Conservation (phyloP, 2,329 filamentous ascomycete genomes). For the Scedosporium boydii region DNA sequence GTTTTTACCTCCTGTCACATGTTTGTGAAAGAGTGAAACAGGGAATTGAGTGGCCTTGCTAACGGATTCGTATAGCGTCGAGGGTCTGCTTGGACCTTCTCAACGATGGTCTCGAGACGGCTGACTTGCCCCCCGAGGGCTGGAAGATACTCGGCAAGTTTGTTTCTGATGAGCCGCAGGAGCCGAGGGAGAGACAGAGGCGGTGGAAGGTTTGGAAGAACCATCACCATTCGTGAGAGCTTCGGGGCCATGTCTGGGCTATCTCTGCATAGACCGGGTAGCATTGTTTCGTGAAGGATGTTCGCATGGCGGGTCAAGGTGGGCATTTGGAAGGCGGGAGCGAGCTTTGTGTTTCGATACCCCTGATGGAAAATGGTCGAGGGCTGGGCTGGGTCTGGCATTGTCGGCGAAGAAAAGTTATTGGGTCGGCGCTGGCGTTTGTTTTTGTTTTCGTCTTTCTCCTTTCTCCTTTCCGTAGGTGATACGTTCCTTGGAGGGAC, state of each 20-base stretch:
- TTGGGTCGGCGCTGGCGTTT: not conserved
- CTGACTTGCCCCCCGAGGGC: not conserved
- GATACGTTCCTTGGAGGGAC: not conserved
- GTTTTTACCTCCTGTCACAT: slow-evolving; percentile 13
- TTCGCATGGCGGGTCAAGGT: too few species aligned
- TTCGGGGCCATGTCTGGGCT: too few species aligned
- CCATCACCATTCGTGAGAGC: not conserved
- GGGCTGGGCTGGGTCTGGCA: not conserved
- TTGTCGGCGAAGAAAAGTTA: not conserved
- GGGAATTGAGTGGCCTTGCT: not conserved
- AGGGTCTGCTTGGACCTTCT: slow-evolving; percentile 3
- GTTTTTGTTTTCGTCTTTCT: not conserved
- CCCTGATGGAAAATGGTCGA: not conserved
- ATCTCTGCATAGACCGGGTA: too few species aligned
- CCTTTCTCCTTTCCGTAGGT: not conserved
- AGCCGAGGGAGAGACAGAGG: not conserved
- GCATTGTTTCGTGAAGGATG: too few species aligned
- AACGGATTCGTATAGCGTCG: not conserved
- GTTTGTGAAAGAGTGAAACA: not conserved
- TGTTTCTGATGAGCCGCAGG: not conserved
- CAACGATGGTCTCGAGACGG: not conserved
- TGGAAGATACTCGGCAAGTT: slow-evolving; percentile 5
- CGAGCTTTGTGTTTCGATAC: not conserved
- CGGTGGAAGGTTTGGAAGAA: not conserved
- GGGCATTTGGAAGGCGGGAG: too few species aligned